Percentiles rank a stretch among this genome's conserved stretches.
phyloP scores from a whole-genome alignment of 1,139 yeast species.

The Saccharomyces hybrid region DNA sequence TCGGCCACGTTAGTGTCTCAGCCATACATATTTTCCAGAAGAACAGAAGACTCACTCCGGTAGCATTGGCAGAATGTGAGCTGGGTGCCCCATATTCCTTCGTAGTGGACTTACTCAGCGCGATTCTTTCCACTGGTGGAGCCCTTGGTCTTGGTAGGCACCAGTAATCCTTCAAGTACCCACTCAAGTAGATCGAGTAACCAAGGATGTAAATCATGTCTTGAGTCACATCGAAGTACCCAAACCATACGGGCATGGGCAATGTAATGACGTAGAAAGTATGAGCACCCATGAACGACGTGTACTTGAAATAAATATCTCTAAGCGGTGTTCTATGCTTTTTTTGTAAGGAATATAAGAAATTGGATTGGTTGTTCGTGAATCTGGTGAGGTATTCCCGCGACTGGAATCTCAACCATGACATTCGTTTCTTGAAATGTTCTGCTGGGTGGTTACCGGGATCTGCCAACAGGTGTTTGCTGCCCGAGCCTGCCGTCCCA shows the following conservation, averaged over 20 bases:
- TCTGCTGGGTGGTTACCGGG: constrained; percentile 67
- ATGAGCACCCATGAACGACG: constrained; percentile 89
- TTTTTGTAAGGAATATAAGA: constrained; percentile 52
- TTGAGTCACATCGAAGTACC: constrained; percentile 51
- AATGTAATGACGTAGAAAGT: constrained; percentile 86
- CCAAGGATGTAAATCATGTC: constrained; percentile 75
- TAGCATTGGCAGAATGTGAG: constrained; percentile 90
- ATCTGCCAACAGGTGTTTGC: constrained; percentile 37
- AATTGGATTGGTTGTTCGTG: constrained; percentile 60
- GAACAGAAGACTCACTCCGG: constrained; percentile 50
- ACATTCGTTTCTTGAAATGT: constrained; percentile 56
- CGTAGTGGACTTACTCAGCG: constrained; percentile 83
- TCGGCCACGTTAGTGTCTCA: constrained; percentile 7
- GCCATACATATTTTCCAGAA: constrained; percentile 14
- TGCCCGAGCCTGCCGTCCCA: constrained; percentile 2
- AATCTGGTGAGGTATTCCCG: constrained; percentile 52
- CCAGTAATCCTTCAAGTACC: constrained; percentile 72
- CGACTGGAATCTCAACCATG: constrained; percentile 50
- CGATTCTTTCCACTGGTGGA: constrained; percentile 86
- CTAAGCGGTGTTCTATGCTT: constrained; percentile 43
- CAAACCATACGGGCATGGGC: constrained; percentile 84
- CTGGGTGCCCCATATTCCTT: constrained; percentile 95
- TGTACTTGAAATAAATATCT: constrained; percentile 80
- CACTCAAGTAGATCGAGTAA: constrained; percentile 74
- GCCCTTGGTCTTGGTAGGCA: constrained; percentile 90